Evolutionary conservation across 441 rosid species (phyloP).

Genomic region (Biscutella laevigata): DNA sequence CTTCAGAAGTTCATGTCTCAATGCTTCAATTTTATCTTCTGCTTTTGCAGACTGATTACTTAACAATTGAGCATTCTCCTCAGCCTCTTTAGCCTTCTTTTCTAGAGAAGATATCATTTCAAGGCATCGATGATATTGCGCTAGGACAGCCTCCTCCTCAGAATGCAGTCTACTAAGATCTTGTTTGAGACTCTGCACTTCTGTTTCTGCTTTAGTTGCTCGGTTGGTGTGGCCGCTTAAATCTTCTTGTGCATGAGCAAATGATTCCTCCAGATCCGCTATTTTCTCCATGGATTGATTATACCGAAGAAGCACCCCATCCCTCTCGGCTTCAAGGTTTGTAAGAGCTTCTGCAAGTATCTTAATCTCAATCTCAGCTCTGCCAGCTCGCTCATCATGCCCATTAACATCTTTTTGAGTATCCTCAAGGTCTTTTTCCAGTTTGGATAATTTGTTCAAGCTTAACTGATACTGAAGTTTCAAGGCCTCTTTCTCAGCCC

Average conservation of each 20-base stretch:
- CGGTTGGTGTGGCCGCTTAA: slow-evolving; percentile 29
- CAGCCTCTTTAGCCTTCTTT: slow-evolving; percentile 48
- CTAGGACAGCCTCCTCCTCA: slow-evolving; percentile 45
- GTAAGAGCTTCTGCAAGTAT: slow-evolving; percentile 45
- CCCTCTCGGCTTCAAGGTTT: slow-evolving; percentile 51
- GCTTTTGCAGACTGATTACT: slow-evolving; percentile 53
- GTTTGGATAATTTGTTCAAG: slow-evolving; percentile 39
- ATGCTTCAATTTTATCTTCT: slow-evolving; percentile 47
- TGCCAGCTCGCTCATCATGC: slow-evolving; percentile 50
- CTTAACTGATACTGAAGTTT: slow-evolving; percentile 39
- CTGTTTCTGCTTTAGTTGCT: slow-evolving; percentile 43
- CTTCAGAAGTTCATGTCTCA: slow-evolving; percentile 44
- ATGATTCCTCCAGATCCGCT: slow-evolving; percentile 35
- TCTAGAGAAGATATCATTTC: slow-evolving; percentile 55
- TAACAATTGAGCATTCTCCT: slow-evolving; percentile 47
- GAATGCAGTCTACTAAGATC: slow-evolving; percentile 37
- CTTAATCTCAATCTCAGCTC: slow-evolving; percentile 51
- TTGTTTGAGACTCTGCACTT: slow-evolving; percentile 38
- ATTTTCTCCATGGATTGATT: slow-evolving; percentile 42
- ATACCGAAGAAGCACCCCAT: slow-evolving; percentile 41
- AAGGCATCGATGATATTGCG: slow-evolving; percentile 43
- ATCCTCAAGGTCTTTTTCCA: slow-evolving; percentile 40
- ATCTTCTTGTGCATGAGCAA: slow-evolving; percentile 31
- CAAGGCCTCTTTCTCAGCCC: slow-evolving; percentile 49
- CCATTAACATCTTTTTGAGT: slow-evolving; percentile 41